Conservation (phyloP, 805 yeast genomes). For the Soucietia sequanensis region DNA sequence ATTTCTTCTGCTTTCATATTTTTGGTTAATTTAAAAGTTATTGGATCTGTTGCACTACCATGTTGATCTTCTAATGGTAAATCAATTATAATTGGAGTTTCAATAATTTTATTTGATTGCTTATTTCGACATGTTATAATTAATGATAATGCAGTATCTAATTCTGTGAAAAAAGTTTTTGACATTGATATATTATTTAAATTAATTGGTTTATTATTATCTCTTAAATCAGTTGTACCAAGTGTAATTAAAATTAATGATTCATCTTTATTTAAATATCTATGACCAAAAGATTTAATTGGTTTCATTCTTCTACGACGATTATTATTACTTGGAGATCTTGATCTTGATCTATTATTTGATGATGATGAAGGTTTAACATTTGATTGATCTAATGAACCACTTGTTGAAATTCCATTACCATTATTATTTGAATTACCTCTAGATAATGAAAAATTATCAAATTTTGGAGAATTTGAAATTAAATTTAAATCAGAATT, state of each 20-base stretch:
- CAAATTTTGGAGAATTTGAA: no score
- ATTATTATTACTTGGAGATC: constrained; percentile 23
- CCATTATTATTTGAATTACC: no score
- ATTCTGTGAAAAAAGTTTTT: constrained; percentile 74
- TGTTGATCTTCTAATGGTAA: constrained; percentile 80
- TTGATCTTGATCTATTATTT: constrained; percentile 3
- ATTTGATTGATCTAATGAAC: constrained; percentile 2
- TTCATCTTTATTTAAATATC: constrained; percentile 62
- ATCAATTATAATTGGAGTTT: constrained; percentile 65
- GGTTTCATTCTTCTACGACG: constrained; percentile 41
- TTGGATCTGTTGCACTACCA: constrained; percentile 68
- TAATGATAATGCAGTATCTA: constrained; percentile 84
- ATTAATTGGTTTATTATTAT: constrained; percentile 55
- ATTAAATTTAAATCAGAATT: no score
- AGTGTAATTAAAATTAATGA: constrained; percentile 76
- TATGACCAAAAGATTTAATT: constrained; percentile 83
- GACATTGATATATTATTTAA: constrained; percentile 74
- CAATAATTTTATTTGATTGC: constrained; percentile 29
- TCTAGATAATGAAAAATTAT: no score
- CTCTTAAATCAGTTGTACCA: constrained; percentile 81
- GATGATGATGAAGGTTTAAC: background rate
- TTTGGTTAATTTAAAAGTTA: constrained; percentile 62
- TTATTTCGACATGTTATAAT: constrained; percentile 48
- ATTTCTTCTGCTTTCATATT: constrained; percentile 49
- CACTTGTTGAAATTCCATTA: background rate